Evolutionary conservation across 176 grass and related monocot species (phyloP).

Genomic region (Zea mays): Zm-B73-REFERENCE-NAM-5.0 NC_050099.1:245849001-245849500

Average conservation of each 20-base stretch:
- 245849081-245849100: constrained; percentile 97
- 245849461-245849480: constrained; percentile 94
- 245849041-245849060: constrained; percentile 95
- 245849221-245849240: not conserved
- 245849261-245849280: not conserved
- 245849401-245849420: not conserved
- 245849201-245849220: constrained; percentile 97
- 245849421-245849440: constrained; percentile 7
- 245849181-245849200: constrained; percentile 97
- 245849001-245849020: not conserved
- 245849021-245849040: constrained; percentile 41
- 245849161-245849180: constrained; percentile 98
- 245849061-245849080: constrained; percentile 96
- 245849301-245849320: not conserved
- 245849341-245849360: not conserved
- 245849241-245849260: not conserved
- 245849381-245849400: not conserved
- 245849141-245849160: constrained; percentile 96
- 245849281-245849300: not conserved
- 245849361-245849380: not conserved
- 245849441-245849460: constrained; percentile 56
- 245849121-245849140: constrained; percentile 85
- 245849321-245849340: not conserved
- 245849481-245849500: constrained; percentile 73
- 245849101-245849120: constrained; percentile 92